phyloP scores from a whole-genome alignment of 805 yeast species.

The Candida koratica region DNA sequence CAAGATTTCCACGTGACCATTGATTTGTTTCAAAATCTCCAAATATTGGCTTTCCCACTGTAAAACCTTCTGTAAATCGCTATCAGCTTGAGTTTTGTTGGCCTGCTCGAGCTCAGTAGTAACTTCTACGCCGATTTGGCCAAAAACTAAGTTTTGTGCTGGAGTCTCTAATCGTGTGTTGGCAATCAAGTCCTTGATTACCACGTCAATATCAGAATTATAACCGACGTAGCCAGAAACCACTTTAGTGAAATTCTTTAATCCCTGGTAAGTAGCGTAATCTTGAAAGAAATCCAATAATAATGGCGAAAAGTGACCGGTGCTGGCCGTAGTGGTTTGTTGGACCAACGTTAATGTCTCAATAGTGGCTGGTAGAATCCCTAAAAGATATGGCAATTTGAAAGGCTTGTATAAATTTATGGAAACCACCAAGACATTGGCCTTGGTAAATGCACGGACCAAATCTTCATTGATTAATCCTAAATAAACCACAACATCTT shows the following conservation, averaged over 20 bases:
- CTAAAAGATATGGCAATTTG: slow-evolving; percentile 47
- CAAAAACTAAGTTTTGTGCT: slow-evolving; percentile 59
- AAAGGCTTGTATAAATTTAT: slow-evolving; percentile 75
- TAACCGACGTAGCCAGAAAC: slow-evolving; percentile 56
- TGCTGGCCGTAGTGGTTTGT: slow-evolving; percentile 40
- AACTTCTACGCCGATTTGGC: slow-evolving; percentile 34
- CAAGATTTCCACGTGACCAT: slow-evolving; percentile 50
- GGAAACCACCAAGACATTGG: slow-evolving; percentile 46
- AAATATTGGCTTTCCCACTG: slow-evolving; percentile 71
- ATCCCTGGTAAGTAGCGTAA: slow-evolving; percentile 43
- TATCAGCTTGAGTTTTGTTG: slow-evolving; percentile 17
- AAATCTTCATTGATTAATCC: slow-evolving; percentile 54
- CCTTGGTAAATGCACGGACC: slow-evolving; percentile 32
- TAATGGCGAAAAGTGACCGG: slow-evolving; percentile 56
- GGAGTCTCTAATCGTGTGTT: slow-evolving; percentile 55
- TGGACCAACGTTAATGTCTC: slow-evolving; percentile 60
- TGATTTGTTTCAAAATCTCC: slow-evolving; percentile 69
- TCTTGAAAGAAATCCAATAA: slow-evolving; percentile 72
- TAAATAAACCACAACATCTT: slow-evolving; percentile 55
- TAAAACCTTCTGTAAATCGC: slow-evolving; percentile 45
- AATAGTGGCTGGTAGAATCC: slow-evolving; percentile 51
- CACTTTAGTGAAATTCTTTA: slow-evolving; percentile 46
- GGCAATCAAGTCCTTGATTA: slow-evolving; percentile 34
- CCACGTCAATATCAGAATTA: slow-evolving; percentile 40
- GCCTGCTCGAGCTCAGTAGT: slow-evolving; percentile 27